Evolutionary conservation across 495 filamentous ascomycete genomes (phyloP).

Genomic region (Trichocladium uniseriatum): DNA sequence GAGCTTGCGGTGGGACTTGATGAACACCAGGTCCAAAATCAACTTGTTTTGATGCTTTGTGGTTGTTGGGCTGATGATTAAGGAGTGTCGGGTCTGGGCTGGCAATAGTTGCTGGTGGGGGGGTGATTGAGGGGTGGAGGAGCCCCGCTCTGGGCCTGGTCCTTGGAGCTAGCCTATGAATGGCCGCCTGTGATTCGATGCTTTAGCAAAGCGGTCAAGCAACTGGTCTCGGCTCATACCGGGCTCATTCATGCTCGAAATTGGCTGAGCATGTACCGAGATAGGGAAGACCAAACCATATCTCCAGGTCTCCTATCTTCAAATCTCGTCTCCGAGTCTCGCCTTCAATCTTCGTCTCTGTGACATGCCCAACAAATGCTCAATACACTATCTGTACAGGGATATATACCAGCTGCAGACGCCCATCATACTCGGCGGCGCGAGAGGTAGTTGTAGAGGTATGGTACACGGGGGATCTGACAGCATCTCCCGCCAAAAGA

Average conservation of each 20-base stretch:
- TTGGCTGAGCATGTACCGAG: not conserved
- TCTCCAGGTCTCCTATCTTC: not conserved
- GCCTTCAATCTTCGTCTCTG: not conserved
- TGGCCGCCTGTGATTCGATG: conserved; percentile 20
- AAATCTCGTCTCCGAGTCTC: not conserved
- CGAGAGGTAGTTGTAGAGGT: no score
- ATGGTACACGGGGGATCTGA: not conserved
- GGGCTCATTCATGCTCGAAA: conserved; percentile 19
- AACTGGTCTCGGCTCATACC: conserved; percentile 21
- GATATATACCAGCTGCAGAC: not conserved
- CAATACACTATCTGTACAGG: conserved; percentile 24
- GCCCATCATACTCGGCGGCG: not conserved
- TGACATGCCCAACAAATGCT: conserved; percentile 3
- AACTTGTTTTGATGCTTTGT: conserved; percentile 1
- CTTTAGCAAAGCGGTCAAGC: conserved; percentile 20
- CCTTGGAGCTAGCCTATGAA: conserved; percentile 15
- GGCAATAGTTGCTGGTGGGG: conserved; percentile 5
- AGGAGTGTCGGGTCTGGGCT: not conserved
- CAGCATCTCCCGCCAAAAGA: not conserved
- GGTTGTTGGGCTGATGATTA: conserved; percentile 2
- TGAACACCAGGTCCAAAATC: conserved; percentile 3
- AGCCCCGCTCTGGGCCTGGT: conserved; percentile 18
- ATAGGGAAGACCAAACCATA: not conserved
- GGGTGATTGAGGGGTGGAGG: conserved; percentile 11
- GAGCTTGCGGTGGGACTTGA: not conserved